These are phyloP conservation scores for Diplodia seriata DNA, from an alignment of 2,329 filamentous ascomycete species.

Conservation along the genomic window DNA sequence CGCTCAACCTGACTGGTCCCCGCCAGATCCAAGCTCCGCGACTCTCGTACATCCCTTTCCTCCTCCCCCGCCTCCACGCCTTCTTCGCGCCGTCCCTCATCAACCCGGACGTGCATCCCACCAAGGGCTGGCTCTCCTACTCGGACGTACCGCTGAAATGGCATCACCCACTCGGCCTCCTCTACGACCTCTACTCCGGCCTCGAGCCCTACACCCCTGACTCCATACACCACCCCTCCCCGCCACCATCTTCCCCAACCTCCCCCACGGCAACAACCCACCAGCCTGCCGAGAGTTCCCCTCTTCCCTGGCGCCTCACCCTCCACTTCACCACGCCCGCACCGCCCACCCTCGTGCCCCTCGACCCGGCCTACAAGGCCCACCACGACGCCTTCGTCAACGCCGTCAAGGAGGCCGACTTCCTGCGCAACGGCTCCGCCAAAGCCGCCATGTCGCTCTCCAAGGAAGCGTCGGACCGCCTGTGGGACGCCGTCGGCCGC, in stretches of 20 bases:
- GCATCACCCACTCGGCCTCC: conserved; percentile 73
- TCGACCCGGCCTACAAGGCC: conserved; percentile 62
- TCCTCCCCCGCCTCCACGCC: conserved; percentile 66
- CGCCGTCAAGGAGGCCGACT: conserved; percentile 81
- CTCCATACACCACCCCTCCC: neutral
- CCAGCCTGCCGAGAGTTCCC: neutral
- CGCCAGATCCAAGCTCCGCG: conserved; percentile 66
- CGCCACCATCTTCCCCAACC: conserved; percentile 25
- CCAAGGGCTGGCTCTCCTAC: conserved; percentile 69
- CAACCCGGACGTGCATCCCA: conserved; percentile 59
- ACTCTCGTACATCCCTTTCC: conserved; percentile 71
- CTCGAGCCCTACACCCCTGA: conserved; percentile 54
- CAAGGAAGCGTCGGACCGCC: conserved; percentile 79
- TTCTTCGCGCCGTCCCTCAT: conserved; percentile 69
- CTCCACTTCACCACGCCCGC: conserved; percentile 68
- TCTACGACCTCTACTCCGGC: conserved; percentile 73
- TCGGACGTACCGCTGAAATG: conserved; percentile 73
- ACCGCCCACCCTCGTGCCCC: conserved; percentile 62
- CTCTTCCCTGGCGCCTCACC: conserved; percentile 68
- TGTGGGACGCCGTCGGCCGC: conserved; percentile 82
- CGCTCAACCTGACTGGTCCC: neutral
- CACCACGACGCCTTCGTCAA: conserved; percentile 73
- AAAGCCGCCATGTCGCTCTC: conserved; percentile 90
- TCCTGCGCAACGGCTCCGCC: conserved; percentile 83
- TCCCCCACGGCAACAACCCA: neutral